Conservation (phyloP, 192 early-diverging fungal genomes). For the Allomyces macrogynus region DNA sequence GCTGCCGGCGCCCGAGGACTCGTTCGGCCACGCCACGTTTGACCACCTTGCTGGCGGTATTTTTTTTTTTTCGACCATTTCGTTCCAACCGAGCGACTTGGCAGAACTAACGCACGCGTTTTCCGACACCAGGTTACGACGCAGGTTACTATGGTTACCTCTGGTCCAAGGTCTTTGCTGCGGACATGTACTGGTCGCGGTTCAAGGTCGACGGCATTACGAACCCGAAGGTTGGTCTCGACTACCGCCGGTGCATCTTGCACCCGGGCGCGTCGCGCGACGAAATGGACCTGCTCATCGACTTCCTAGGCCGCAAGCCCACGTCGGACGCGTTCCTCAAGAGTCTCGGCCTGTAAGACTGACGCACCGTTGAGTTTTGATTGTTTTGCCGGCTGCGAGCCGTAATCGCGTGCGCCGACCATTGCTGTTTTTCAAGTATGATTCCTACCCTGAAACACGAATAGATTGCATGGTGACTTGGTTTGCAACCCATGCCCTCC, state of each 20-base stretch:
- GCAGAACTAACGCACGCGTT: no score
- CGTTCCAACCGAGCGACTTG: no score
- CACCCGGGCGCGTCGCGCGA: conserved; percentile 46
- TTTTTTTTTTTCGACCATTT: no score
- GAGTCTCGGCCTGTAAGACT: conserved; percentile 31
- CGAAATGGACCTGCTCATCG: conserved; percentile 41
- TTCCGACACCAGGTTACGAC: neutral
- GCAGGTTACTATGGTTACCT: conserved; percentile 52
- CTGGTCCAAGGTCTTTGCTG: conserved; percentile 57
- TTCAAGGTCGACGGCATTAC: conserved; percentile 41
- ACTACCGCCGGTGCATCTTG: conserved; percentile 56
- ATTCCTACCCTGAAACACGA: no score
- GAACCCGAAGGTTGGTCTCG: conserved; percentile 33
- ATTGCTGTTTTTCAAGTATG: no score
- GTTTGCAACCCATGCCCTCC: no score
- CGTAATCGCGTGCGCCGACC: no score
- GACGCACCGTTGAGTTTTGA: no score
- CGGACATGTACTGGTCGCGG: conserved; percentile 61
- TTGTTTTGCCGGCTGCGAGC: no score
- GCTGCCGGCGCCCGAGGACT: conserved; percentile 12
- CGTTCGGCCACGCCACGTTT: conserved; percentile 15
- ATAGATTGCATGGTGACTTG: no score
- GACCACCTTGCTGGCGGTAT: conserved; percentile 56
- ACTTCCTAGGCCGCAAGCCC: conserved; percentile 66
- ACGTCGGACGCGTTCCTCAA: conserved; percentile 56